A percentile compares a stretch with the other conserved stretches of the same genome.
These are phyloP conservation scores for Emmonsiellopsis sp. DNA, from an alignment of 2,329 filamentous ascomycete species.

Conservation along the genomic window DNA sequence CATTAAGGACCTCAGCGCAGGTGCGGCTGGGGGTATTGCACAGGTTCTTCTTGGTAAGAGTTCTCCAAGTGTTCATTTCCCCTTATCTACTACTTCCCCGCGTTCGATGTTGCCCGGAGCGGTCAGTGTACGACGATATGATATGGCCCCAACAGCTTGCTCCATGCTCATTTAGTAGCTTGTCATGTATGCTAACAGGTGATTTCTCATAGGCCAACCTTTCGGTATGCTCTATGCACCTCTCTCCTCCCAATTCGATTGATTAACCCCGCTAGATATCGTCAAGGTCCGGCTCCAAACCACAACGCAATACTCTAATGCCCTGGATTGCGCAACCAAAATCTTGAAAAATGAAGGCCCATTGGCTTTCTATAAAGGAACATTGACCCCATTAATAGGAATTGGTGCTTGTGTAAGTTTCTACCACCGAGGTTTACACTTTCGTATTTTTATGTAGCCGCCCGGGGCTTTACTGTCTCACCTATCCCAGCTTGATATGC, in stretches of 20 bases:
- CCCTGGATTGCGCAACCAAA: slow-evolving; percentile 66
- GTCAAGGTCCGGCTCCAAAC: slow-evolving; percentile 97
- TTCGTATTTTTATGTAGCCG: not conserved
- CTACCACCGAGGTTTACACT: not conserved
- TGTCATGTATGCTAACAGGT: slow-evolving; percentile 17
- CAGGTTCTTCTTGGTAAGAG: slow-evolving; percentile 83
- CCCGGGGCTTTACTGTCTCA: not conserved
- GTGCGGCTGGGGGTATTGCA: slow-evolving; percentile 82
- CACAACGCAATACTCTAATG: slow-evolving; percentile 67
- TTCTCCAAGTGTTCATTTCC: not conserved
- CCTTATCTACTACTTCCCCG: not conserved
- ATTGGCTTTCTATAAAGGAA: slow-evolving; percentile 96
- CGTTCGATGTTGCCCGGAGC: not conserved
- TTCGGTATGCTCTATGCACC: slow-evolving; percentile 43
- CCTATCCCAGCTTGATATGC: too few relatives aligned
- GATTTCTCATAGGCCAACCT: slow-evolving; percentile 45
- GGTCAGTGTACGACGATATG: too few relatives aligned
- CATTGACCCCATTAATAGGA: slow-evolving; percentile 83
- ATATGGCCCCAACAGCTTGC: not conserved
- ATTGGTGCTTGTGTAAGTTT: slow-evolving; percentile 79
- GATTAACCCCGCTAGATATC: slow-evolving; percentile 53
- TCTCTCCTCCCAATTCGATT: not conserved
- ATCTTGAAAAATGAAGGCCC: slow-evolving; percentile 86
- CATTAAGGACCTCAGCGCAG: slow-evolving; percentile 82
- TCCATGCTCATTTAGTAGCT: not conserved